These are phyloP conservation scores for Arthrobotrys conoides DNA, from an alignment of 2,329 filamentous ascomycete genomes.

Conservation along the genomic window DNA sequence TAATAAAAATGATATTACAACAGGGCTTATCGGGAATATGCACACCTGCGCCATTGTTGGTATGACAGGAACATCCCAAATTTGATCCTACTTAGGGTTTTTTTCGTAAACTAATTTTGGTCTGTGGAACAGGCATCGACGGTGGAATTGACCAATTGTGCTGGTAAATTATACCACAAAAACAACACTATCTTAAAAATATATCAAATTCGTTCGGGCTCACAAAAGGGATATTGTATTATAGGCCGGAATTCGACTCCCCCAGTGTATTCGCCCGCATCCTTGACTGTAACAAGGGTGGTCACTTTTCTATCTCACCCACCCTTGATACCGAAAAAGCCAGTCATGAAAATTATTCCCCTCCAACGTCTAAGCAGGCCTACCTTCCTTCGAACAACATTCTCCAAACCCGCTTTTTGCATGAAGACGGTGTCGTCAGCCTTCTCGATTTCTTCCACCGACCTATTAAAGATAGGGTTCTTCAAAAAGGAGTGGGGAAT, in stretches of 20 bases:
- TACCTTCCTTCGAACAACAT: conserved; percentile 83
- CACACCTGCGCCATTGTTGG: conserved; percentile 81
- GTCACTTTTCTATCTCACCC: conserved; percentile 76
- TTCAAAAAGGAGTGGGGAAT: conserved; percentile 70
- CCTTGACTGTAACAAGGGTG: conserved; percentile 81
- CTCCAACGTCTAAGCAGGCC: conserved; percentile 80
- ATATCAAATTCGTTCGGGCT: background rate
- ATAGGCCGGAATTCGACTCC: conserved; percentile 82
- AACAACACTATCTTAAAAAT: conserved; percentile 13
- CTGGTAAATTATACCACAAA: conserved; percentile 71
- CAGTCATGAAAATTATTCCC: conserved; percentile 67
- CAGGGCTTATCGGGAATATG: conserved; percentile 83
- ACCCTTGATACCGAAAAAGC: conserved; percentile 54
- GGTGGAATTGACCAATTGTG: conserved; percentile 84
- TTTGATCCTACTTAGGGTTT: background rate
- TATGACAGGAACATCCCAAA: conserved; percentile 30
- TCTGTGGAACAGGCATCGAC: conserved; percentile 70
- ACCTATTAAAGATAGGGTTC: conserved; percentile 73
- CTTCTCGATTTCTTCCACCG: conserved; percentile 83
- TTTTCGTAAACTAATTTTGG: conserved; percentile 20
- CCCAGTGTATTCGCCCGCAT: conserved; percentile 81
- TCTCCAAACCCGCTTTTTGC: conserved; percentile 82
- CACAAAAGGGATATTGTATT: conserved; percentile 21
- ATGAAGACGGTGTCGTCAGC: conserved; percentile 81
- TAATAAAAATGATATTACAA: conserved; percentile 27